These are phyloP conservation scores for Leishmania mexicana DNA, from an alignment of 208 protist genomes.

Conservation along the genomic window DNA sequence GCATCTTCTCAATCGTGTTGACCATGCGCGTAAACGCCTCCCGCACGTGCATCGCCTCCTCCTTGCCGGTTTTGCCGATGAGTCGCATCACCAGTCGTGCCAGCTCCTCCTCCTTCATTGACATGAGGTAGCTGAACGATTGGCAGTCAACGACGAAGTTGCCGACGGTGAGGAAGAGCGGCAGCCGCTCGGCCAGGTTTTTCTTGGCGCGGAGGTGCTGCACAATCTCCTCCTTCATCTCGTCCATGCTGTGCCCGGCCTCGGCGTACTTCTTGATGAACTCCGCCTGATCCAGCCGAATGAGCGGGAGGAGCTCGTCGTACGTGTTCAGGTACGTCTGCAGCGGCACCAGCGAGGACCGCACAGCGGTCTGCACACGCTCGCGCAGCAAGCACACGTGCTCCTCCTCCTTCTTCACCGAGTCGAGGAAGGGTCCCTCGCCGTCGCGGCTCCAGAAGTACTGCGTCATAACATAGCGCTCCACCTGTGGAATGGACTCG, in stretches of 20 bases:
- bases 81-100: slow-evolving; percentile 92
- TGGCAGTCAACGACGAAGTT: slow-evolving; percentile 96
- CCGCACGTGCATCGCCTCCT: slow-evolving; percentile 66
- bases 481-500: slow-evolving; percentile 90
- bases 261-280: slow-evolving; percentile 89
- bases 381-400: slow-evolving; percentile 74
- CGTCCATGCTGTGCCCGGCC: slow-evolving; percentile 85
- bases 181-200: slow-evolving; percentile 89
- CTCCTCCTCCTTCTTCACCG: slow-evolving; percentile 87
- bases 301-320: slow-evolving; percentile 89
- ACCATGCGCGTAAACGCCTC: slow-evolving; percentile 90
- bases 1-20: slow-evolving; percentile 77
- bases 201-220: slow-evolving; percentile 91
- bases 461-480: slow-evolving; percentile 94
- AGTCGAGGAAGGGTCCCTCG: slow-evolving; percentile 91
- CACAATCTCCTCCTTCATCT: slow-evolving; percentile 92
- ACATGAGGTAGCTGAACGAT: slow-evolving; percentile 92
- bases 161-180: slow-evolving; percentile 91
- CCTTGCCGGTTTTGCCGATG: slow-evolving; percentile 87
- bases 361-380: slow-evolving; percentile 66
- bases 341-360: slow-evolving; percentile 79
- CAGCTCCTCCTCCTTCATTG: slow-evolving; percentile 94
- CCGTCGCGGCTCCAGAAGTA: slow-evolving; percentile 94
- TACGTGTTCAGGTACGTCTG: slow-evolving; percentile 89
- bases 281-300: slow-evolving; percentile 84